Base-by-base conservation (phyloP, 1,284 basidiomycete species). In the Boletus mariae region DNA sequence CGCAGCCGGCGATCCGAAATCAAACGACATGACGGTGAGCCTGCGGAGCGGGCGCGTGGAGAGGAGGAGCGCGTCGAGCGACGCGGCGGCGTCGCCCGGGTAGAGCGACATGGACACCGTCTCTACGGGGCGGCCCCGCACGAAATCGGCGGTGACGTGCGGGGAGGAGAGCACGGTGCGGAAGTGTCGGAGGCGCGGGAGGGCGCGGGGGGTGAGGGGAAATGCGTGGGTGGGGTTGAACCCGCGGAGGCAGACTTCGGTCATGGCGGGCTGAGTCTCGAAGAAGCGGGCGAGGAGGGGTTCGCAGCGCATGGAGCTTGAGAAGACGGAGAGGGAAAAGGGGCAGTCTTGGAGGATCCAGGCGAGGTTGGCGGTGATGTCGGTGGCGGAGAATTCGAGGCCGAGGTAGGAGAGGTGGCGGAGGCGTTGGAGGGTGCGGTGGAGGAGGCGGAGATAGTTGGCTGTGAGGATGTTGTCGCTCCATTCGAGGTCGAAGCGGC, bases 11-110 rank as follows among this genome's bases (percentile, higher is more conserved):
- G 64, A 38, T 0, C 70, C 73, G 5, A 67, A 56, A 56, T 83
- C 82, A 40, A 85, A 79, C 31, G 78, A 78, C 69, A 85, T 80
- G 34, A 84, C 69, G 23, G 80, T 85, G 37, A 85, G 66, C 57
- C 79, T 73, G 48, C 68, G 70, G 49, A 85, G 63, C 0, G 75
- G 69, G 11, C 56, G 61, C 0, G 74, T 65, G 4, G 76, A 72
- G 38, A 71, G 61, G 7, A 62, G 58, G 10, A 85, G 67, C 1
- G 76, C 75, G 47, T 80, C 73, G 41, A 85, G 71, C 6, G 77
- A 68, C 1, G 59, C 32, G 17, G 59, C 56, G 1, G 62, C 64
- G 47, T 72, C 69, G 3, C 72, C 70, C 0, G 75, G 70, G 57
- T 77, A 79, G 20, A 85, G 67, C 11, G 82, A 80, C 50, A 84